These are phyloP conservation scores for Lactuca sativa DNA, from an alignment of 129 eudicot genomes.

Conservation along the genomic window DNA sequence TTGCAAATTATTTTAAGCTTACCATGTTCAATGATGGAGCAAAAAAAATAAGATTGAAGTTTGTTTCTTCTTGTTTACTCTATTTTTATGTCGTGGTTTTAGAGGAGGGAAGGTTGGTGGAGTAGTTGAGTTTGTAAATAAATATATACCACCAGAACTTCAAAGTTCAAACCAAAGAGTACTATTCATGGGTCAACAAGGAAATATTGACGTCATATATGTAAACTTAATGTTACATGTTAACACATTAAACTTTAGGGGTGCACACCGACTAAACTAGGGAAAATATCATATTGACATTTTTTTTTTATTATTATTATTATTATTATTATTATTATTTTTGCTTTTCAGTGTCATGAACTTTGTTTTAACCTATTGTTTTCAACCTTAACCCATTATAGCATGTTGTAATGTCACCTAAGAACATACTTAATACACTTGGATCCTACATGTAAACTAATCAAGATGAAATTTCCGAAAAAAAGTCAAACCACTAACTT, in stretches of 20 bases:
- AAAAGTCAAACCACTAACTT: no score
- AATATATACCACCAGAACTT: conserved; percentile 16
- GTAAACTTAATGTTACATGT: background rate
- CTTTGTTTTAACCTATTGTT: no score
- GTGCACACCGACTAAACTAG: background rate
- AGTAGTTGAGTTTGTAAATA: conserved; percentile 28
- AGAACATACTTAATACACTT: no score
- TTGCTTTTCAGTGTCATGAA: no score
- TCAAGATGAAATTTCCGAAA: no score
- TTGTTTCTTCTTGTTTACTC: conserved; percentile 7
- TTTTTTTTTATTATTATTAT: no score
- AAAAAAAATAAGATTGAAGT: conserved; percentile 10
- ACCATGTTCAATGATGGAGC: conserved; percentile 10
- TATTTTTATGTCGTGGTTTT: background rate
- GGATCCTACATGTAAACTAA: no score
- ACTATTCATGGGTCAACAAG: background rate
- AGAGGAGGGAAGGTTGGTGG: conserved; percentile 4
- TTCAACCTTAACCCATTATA: no score
- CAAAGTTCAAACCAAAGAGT: conserved; percentile 15
- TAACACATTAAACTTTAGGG: background rate
- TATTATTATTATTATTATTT: no score
- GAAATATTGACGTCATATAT: background rate
- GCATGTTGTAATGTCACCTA: no score
- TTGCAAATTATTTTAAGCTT: background rate
- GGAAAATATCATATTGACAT: no score